Conservation (phyloP, 2,329 filamentous ascomycete genomes). For the Neoscytalidium dimidiatum region DNA sequence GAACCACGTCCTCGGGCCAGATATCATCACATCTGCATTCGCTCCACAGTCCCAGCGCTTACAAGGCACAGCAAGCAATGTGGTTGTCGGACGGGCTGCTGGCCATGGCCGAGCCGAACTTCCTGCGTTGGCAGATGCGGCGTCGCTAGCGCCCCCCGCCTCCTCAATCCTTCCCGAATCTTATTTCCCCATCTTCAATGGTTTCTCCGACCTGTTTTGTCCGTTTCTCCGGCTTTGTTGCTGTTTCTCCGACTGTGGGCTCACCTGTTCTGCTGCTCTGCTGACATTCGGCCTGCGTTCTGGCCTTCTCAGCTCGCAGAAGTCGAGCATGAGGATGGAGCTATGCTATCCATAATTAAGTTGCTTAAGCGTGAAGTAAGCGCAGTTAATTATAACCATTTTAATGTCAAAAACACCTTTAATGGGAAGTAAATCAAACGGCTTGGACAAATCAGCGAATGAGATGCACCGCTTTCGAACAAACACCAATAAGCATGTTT, state of each 20-base stretch:
- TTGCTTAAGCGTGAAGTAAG: not conserved
- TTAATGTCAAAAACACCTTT: not conserved
- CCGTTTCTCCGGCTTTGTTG: not conserved
- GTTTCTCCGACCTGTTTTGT: constrained; percentile 1
- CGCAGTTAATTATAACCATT: not conserved
- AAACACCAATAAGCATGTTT: not conserved
- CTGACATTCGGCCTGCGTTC: not conserved
- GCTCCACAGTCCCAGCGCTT: not conserved
- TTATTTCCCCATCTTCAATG: constrained; percentile 1
- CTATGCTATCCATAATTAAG: not conserved
- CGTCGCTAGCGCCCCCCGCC: not conserved
- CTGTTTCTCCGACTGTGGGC: not conserved
- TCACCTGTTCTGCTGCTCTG: not conserved
- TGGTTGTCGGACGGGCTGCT: not conserved
- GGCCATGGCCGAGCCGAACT: constrained; percentile 1
- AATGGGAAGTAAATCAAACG: not conserved
- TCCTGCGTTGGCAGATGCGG: not conserved
- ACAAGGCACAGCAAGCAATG: not conserved
- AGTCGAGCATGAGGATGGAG: not conserved
- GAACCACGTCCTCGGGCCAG: not conserved
- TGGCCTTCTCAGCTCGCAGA: not conserved
- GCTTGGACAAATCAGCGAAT: not conserved
- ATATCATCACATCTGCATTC: not conserved
- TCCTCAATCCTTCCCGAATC: not conserved
- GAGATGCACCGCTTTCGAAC: not conserved